phyloP scores from a whole-genome alignment of 2,329 filamentous ascomycete genomes.

The Penicillium olsonii region DNA sequence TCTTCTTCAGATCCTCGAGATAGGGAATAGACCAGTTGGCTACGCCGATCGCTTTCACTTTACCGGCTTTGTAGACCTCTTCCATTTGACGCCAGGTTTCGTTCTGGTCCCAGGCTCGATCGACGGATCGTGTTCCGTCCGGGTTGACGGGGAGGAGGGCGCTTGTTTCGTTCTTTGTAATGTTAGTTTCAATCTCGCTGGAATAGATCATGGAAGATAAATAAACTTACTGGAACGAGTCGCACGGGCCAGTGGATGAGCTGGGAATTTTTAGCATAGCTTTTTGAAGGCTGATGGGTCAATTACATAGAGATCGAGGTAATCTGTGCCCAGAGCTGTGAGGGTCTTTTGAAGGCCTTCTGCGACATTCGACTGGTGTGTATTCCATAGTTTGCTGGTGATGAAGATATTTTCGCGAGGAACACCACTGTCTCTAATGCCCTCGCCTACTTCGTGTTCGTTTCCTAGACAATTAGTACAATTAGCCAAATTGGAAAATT shows the following conservation, averaged over 20 bases:
- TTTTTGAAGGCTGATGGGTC: too few species aligned
- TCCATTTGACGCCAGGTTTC: conserved; percentile 27
- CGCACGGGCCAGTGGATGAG: conserved; percentile 49
- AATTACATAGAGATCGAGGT: conserved; percentile 44
- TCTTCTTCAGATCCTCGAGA: conserved; percentile 19
- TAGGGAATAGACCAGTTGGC: conserved; percentile 24
- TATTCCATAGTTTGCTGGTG: conserved; percentile 82
- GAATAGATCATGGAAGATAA: not conserved
- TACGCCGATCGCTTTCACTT: conserved; percentile 29
- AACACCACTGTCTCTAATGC: conserved; percentile 64
- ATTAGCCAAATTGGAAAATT: too few species aligned
- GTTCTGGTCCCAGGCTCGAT: conserved; percentile 27
- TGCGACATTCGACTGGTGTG: conserved; percentile 64
- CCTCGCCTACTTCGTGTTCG: conserved; percentile 66
- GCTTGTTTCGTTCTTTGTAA: conserved; percentile 11
- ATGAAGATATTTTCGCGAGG: conserved; percentile 66
- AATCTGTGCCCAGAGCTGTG: conserved; percentile 39
- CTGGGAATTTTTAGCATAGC: too few species aligned
- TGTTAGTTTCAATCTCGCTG: too few species aligned
- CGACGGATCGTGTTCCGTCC: conserved; percentile 30
- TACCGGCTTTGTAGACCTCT: conserved; percentile 17
- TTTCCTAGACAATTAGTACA: conserved; percentile 56
- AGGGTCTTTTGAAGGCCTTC: conserved; percentile 47
- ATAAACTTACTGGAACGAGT: conserved; percentile 12
- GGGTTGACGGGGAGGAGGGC: conserved; percentile 12